Evolutionary conservation across 106 monocot species (phyloP).

Genomic region (Gastrodia elata): DNA sequence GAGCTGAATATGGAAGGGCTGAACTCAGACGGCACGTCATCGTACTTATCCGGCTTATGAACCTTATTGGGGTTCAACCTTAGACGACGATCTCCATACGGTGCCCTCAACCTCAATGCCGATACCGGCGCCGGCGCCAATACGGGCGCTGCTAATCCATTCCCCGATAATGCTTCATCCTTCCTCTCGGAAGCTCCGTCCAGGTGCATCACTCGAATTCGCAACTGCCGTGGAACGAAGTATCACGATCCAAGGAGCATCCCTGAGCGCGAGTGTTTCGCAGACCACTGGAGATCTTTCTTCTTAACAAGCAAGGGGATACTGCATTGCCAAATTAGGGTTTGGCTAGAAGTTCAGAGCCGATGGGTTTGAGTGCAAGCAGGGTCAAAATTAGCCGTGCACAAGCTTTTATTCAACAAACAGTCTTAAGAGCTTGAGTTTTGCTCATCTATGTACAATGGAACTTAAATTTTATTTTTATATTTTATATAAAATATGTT

Average conservation of each 20-base stretch:
- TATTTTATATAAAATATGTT: too few relatives aligned
- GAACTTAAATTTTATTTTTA: too few relatives aligned
- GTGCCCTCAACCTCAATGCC: conserved; percentile 3
- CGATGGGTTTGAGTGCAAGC: too few relatives aligned
- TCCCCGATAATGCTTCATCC: conserved; percentile 15
- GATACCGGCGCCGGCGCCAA: conserved; percentile 10
- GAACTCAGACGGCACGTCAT: conserved; percentile 64
- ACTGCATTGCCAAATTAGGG: not conserved
- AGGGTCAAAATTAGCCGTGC: too few relatives aligned
- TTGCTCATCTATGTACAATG: too few relatives aligned
- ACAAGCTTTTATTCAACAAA: too few relatives aligned
- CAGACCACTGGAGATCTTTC: not conserved
- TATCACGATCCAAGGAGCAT: not conserved
- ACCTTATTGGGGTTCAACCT: conserved; percentile 81
- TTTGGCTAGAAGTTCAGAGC: not conserved
- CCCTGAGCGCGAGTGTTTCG: not conserved
- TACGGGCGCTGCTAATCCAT: conserved; percentile 8
- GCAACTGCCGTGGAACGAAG: conserved; percentile 5
- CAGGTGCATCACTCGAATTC: conserved; percentile 2
- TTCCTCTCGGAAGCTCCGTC: conserved; percentile 15
- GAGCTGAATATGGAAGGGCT: conserved; percentile 69
- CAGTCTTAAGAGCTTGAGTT: too few relatives aligned
- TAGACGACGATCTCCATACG: conserved; percentile 66
- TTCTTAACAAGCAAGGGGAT: not conserved
- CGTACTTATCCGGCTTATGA: conserved; percentile 75